Evolutionary conservation across 768 basidiomycete species (phyloP).

Genomic region (Naematelia aurantialba): DNA sequence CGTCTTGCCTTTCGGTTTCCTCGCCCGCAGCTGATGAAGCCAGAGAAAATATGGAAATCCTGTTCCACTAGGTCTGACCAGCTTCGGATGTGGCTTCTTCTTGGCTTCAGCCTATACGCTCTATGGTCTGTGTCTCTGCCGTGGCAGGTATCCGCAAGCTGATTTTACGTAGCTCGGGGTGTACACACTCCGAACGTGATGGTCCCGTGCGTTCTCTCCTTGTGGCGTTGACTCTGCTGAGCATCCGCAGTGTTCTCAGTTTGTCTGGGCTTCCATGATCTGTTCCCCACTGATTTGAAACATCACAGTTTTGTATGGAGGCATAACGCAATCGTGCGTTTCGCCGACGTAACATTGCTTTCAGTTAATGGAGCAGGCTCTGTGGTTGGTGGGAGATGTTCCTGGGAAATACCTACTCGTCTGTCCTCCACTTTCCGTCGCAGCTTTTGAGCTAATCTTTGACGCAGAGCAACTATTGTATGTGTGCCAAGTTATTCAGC

Average conservation of each 20-base stretch:
- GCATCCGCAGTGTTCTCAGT: neutral
- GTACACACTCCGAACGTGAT: constrained; percentile 5
- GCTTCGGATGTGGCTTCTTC: constrained; percentile 8
- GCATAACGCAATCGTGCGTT: constrained; percentile 5
- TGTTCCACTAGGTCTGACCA: constrained; percentile 5
- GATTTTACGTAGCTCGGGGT: neutral
- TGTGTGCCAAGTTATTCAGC: neutral
- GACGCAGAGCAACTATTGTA: constrained; percentile 6
- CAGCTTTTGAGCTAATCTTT: neutral
- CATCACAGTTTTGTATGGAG: constrained; percentile 7
- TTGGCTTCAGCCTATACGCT: constrained; percentile 2
- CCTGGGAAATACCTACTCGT: constrained; percentile 8
- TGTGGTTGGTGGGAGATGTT: constrained; percentile 12
- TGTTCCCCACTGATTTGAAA: neutral
- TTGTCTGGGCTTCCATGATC: neutral
- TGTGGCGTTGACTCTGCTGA: neutral
- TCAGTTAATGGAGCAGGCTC: neutral
- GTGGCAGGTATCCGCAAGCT: neutral
- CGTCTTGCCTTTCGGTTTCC: neutral
- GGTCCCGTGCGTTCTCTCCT: neutral
- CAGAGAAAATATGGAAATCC: constrained; percentile 11
- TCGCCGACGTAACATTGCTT: neutral
- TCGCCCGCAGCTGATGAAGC: neutral
- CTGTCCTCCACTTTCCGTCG: neutral
- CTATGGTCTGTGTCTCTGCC: neutral